Evolutionary conservation across 768 basidiomycete genomes (phyloP).

Genomic region (Mycena epipterygia): DNA sequence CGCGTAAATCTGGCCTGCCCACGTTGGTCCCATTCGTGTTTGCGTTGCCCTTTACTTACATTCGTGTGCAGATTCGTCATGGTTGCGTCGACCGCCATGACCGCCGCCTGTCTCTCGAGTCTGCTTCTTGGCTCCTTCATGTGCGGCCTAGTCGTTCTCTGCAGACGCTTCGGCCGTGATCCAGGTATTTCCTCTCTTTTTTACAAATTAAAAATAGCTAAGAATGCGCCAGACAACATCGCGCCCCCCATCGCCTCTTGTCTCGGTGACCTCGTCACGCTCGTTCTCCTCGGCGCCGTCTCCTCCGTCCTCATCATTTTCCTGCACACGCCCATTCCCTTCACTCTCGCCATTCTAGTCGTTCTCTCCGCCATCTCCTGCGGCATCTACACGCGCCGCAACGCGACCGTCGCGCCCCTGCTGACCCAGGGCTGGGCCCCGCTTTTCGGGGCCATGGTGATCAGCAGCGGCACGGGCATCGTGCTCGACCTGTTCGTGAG

Average conservation of each 20-base stretch:
- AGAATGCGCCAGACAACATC: conserved; percentile 81
- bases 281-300: conserved; percentile 84
- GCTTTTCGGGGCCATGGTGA: conserved; percentile 90
- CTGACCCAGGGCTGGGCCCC: conserved; percentile 92
- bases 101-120: conserved; percentile 83
- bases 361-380: conserved; percentile 63
- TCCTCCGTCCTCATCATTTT: conserved; percentile 78
- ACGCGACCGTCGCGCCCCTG: conserved; percentile 77
- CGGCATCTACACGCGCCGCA: conserved; percentile 70
- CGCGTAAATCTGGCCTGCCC: conserved; percentile 51
- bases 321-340: conserved; percentile 75
- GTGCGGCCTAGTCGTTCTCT: conserved; percentile 85
- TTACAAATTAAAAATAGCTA: not conserved
- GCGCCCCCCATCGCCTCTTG: conserved; percentile 94
- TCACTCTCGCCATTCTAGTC: conserved; percentile 65
- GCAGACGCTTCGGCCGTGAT: conserved; percentile 81
- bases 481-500: conserved; percentile 93
- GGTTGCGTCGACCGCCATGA: conserved; percentile 84
- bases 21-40: conserved; percentile 44
- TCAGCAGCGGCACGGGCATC: conserved; percentile 90
- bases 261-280: conserved; percentile 92
- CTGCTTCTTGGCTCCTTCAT: conserved; percentile 93
- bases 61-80: conserved; percentile 71
- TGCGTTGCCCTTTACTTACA: conserved; percentile 34
- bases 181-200: conserved; percentile 70